Evolutionary conservation across 371 early-diverging fungal genomes (phyloP), one percentile per base, ranked within the genome.

Genomic region (Lichtheimia ornata): DNA sequence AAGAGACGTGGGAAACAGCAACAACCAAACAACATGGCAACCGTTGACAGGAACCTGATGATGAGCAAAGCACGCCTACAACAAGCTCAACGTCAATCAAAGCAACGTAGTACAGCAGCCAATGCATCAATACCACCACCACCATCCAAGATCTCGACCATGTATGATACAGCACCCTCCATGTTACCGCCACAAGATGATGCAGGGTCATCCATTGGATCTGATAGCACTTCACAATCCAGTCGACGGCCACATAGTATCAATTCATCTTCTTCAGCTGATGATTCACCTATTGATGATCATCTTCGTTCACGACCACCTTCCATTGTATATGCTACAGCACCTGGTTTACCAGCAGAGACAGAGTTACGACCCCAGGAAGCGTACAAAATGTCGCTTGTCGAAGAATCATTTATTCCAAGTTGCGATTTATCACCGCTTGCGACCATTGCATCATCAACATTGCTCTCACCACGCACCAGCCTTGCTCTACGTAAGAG

Each of bases 361-460:
- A 61, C 59, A 4, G 58, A 35, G 7, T 27, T 67, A 25, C 52
- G 56, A 14, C 55, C 68, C 2, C 64, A 63, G n/a, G 51, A 63
- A 28, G 64, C 53, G 40, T 45, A 54, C 7, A 53, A 53, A 17
- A 35, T 44, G 13, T 59, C 68, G 4, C 50, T 63, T 3, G 68
- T 67, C 1, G 68, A 67, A 53, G 68, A 67, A 47, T 53, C 60
- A 12, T 67, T 67, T 18, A 40, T 53, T 3, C 11, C 49, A 2
- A 47, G 22, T 47, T 47, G 18, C 6, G 47, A 47, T 18, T 22
- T 47, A 47, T 47, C 47, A 22, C 47, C 81, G 22, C 62, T 80
- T 45, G 69, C 73, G 13, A 77, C 81, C 7, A 52, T 75, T 5
- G 79, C 79, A 0, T 79, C 79, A 24, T 79, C 79, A 11, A 62